Evolutionary conservation across 2,329 filamentous ascomycete genomes (phyloP).

Genomic region (Trichoderma guizhouense): DNA sequence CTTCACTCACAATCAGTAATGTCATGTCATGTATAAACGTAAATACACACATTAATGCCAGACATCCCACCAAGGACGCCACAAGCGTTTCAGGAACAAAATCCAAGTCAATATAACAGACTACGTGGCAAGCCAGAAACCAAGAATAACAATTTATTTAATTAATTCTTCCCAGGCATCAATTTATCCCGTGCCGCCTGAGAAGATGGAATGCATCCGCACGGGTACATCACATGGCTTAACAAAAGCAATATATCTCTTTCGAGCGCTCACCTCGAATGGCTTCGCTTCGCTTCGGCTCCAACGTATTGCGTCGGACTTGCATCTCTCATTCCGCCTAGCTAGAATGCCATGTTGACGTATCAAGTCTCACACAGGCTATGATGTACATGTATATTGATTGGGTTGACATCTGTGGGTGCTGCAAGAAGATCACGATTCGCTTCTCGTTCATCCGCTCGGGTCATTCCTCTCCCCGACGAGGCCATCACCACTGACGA

Average conservation of each 20-base stretch:
- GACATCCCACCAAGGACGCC: neutral
- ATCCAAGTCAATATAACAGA: neutral
- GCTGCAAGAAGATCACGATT: too few relatives aligned
- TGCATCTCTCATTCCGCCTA: neutral
- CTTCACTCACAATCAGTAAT: neutral
- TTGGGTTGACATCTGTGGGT: too few relatives aligned
- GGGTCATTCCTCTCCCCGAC: neutral
- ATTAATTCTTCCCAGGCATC: neutral
- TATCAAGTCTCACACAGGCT: neutral
- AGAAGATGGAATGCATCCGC: neutral
- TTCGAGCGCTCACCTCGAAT: neutral
- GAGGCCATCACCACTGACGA: neutral
- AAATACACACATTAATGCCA: neutral
- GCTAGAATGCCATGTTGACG: neutral
- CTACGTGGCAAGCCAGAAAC: neutral
- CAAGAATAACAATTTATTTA: neutral
- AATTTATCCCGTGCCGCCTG: neutral
- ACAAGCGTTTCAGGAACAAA: neutral
- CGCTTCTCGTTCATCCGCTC: neutral
- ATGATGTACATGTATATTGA: neutral
- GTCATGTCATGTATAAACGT: neutral
- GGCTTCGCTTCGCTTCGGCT: slow-evolving; percentile 12
- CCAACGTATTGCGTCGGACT: neutral
- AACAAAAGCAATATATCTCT: neutral
- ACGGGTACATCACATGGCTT: neutral